Evolutionary conservation across 192 early-diverging fungal genomes (phyloP).

Genomic region (Coemansia guatemalensis): DNA sequence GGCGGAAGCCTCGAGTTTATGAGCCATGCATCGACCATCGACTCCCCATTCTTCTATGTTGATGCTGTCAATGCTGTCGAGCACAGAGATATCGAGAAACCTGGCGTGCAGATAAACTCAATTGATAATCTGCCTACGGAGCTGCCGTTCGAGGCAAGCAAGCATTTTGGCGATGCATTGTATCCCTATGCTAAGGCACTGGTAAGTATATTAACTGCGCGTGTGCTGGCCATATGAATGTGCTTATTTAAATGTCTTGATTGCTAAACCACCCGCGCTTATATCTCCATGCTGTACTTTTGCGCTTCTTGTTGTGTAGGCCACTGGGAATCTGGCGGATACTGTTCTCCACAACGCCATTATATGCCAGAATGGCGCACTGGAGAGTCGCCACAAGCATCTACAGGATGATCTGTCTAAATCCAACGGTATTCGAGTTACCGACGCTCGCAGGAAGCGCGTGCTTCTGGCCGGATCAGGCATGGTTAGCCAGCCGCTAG

Average conservation of each 20-base stretch:
- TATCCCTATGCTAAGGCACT: constrained; percentile 80
- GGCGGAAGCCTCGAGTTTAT: constrained; percentile 94
- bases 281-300: not conserved
- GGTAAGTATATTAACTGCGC: constrained; percentile 48
- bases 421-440: constrained; percentile 39
- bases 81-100: constrained; percentile 75
- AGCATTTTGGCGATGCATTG: constrained; percentile 87
- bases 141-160: constrained; percentile 90
- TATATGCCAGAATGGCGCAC: constrained; percentile 70
- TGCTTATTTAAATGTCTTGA: not conserved
- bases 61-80: constrained; percentile 69
- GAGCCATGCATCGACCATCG: constrained; percentile 85
- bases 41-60: constrained; percentile 88
- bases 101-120: constrained; percentile 95
- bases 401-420: constrained; percentile 53
- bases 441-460: constrained; percentile 43
- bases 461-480: constrained; percentile 86
- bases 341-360: constrained; percentile 74
- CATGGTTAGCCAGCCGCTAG: constrained; percentile 88
- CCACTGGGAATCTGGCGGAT: constrained; percentile 56
- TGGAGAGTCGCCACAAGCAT: constrained; percentile 59
- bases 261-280: not conserved
- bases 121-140: constrained; percentile 98
- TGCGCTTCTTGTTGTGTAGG: constrained; percentile 24
- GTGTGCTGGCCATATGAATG: not conserved